Conservation (phyloP, 306 rosid species). For the Glycine tomentella region DNA sequence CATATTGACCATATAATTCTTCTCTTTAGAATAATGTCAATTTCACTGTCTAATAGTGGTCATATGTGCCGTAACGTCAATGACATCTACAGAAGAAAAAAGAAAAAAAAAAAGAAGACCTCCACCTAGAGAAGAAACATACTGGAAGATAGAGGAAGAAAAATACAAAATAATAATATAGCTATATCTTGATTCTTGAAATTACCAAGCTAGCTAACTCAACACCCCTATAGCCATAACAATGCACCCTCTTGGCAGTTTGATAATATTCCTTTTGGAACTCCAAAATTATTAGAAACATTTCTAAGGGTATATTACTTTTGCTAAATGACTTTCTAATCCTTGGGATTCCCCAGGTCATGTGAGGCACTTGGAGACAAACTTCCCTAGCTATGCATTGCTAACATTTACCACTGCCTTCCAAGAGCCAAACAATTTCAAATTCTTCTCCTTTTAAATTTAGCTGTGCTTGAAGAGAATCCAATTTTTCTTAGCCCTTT, state of each 20-base stretch:
- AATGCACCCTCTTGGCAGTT: neutral
- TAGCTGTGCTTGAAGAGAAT: neutral
- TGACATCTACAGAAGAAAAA: neutral
- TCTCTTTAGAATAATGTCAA: neutral
- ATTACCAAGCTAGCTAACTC: slow-evolving; percentile 23
- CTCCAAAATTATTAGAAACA: slow-evolving; percentile 3
- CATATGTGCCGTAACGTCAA: slow-evolving; percentile 41
- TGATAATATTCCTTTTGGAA: slow-evolving; percentile 20
- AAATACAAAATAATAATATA: slow-evolving; percentile 27
- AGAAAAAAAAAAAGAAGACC: neutral
- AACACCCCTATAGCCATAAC: neutral
- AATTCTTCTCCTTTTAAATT: slow-evolving; percentile 26
- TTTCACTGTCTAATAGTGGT: neutral
- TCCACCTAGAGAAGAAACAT: neutral
- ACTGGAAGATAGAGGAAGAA: neutral
- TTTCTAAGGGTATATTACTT: neutral
- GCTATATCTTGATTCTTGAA: slow-evolving; percentile 16
- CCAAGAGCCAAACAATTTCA: slow-evolving; percentile 42
- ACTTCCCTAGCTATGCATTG: neutral
- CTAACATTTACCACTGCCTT: neutral
- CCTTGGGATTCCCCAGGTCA: slow-evolving; percentile 25
- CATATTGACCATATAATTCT: neutral
- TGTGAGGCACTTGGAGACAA: slow-evolving; percentile 32
- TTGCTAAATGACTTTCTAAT: slow-evolving; percentile 23
- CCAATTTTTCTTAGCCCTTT: slow-evolving; percentile 17